phyloP scores from a whole-genome alignment of 129 eudicot species.

The Calendula officinalis region DNA sequence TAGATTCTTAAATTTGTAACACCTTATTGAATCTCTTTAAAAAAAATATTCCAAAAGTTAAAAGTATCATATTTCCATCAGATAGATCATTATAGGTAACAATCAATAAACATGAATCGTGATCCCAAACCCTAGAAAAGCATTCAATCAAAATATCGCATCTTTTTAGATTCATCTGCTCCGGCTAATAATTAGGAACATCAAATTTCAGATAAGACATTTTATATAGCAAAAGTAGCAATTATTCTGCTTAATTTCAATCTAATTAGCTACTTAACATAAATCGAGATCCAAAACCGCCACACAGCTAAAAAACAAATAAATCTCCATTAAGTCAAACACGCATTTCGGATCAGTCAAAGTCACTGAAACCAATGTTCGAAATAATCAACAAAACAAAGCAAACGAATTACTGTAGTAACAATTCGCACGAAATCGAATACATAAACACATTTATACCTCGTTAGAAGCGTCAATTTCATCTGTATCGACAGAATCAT shows the following conservation, averaged over 20 bases:
- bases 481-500: slow-evolving; percentile 54
- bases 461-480: slow-evolving; percentile 46
- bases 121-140: background rate
- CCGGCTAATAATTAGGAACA: background rate
- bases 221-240: background rate
- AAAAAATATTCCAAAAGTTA: too few species aligned
- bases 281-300: slow-evolving; percentile 24
- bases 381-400: background rate
- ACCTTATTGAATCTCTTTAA: too few species aligned
- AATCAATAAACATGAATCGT: too few species aligned
- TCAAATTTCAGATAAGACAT: background rate
- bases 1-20: background rate
- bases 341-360: slow-evolving; percentile 20
- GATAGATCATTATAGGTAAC: background rate
- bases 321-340: too few species aligned
- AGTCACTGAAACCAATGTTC: background rate
- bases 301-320: too few species aligned
- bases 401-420: too few species aligned
- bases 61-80: background rate
- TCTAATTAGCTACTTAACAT: slow-evolving; percentile 4
- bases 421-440: too few species aligned
- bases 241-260: background rate
- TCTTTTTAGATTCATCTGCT: background rate
- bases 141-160: background rate
- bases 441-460: slow-evolving; percentile 29